Conservation (phyloP, 805 yeast genomes). For the Starmerella stellata region DNA sequence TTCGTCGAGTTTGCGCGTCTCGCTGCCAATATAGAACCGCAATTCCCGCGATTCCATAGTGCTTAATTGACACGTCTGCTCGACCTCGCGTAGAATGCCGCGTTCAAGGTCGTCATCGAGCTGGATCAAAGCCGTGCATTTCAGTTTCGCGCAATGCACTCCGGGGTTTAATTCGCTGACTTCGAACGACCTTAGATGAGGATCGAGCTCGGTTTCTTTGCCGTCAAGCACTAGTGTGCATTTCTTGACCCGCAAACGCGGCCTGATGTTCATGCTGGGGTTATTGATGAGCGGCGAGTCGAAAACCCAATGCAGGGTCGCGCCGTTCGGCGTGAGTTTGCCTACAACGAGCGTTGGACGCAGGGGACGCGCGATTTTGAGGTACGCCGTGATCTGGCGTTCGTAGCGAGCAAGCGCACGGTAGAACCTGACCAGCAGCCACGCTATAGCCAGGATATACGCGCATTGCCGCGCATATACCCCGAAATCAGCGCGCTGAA, state of each 20-base stretch:
- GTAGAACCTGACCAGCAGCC: conserved; percentile 6
- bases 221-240: not conserved
- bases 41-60: not conserved
- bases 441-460: conserved; percentile 1
- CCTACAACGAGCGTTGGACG: not conserved
- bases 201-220: not conserved
- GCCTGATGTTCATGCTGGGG: not conserved
- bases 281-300: not conserved
- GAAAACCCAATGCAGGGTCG: not conserved
- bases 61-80: not conserved
- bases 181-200: not conserved
- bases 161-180: not conserved
- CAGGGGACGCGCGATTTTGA: not conserved
- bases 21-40: not conserved
- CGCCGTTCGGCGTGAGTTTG: not conserved
- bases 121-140: not conserved
- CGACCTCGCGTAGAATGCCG: not conserved
- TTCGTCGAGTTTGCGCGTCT: not conserved
- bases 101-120: not conserved
- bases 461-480: conserved; percentile 7
- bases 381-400: not conserved
- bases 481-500: not conserved
- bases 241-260: not conserved
- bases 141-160: not conserved
- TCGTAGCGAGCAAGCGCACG: not conserved